Conservation (phyloP, 768 basidiomycete genomes). For the Mrakia gelida region DNA sequence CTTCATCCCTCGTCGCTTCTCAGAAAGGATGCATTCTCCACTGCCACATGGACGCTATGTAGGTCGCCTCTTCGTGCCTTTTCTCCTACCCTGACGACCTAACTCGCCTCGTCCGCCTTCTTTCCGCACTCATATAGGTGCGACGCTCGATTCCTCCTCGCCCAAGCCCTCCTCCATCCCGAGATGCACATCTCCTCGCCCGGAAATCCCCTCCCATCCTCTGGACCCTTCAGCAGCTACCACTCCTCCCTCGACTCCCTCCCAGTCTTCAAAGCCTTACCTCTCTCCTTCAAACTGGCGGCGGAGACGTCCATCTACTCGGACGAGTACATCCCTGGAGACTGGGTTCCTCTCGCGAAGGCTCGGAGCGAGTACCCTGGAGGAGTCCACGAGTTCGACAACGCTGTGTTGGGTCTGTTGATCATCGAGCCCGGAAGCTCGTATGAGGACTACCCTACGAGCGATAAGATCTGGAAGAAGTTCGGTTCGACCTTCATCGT, state of each 20-base stretch:
- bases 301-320: constrained; percentile 34
- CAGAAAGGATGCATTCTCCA: constrained; percentile 70
- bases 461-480: constrained; percentile 60
- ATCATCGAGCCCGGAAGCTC: constrained; percentile 68
- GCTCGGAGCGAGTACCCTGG: constrained; percentile 60
- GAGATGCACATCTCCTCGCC: constrained; percentile 58
- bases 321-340: constrained; percentile 47
- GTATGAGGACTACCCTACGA: constrained; percentile 67
- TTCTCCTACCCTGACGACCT: no score
- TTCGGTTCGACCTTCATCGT: constrained; percentile 56
- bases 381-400: constrained; percentile 64
- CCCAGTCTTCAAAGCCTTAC: constrained; percentile 57
- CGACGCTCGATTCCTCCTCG: constrained; percentile 50
- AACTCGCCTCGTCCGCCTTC: background rate
- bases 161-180: constrained; percentile 56
- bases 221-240: constrained; percentile 49
- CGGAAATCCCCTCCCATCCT: constrained; percentile 46
- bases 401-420: constrained; percentile 58
- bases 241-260: constrained; percentile 49
- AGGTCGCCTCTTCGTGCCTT: constrained; percentile 44
- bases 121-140: background rate
- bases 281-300: constrained; percentile 37
- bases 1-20: background rate
- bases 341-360: constrained; percentile 56
- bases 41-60: constrained; percentile 69